Evolutionary conservation across 306 rosid species (phyloP).

Genomic region (Begonia loranthoides): DNA sequence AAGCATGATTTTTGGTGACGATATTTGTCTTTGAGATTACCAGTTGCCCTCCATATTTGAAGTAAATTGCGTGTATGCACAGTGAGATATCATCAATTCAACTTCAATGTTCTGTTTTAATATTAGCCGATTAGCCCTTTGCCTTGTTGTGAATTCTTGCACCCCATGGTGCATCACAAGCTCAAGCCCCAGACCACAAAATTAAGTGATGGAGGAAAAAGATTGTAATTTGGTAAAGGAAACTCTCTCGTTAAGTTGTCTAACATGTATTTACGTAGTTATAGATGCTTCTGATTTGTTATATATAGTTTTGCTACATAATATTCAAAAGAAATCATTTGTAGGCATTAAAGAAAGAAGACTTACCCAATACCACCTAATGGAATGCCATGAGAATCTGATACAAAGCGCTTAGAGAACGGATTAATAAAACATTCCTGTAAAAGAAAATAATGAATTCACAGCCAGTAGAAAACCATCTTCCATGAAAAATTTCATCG

Average conservation of each 20-base stretch:
- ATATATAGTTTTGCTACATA: not conserved
- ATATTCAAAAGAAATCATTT: not conserved
- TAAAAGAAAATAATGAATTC: slow-evolving; percentile 12
- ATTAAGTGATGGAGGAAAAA: not conserved
- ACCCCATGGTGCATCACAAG: too few species aligned
- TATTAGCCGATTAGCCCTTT: too few species aligned
- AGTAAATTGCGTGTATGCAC: too few species aligned
- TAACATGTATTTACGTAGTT: too few species aligned
- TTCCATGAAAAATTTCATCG: slow-evolving; percentile 7
- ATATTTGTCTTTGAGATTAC: too few species aligned
- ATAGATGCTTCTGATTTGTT: not conserved
- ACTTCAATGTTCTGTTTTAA: too few species aligned
- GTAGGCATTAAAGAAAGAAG: slow-evolving; percentile 7
- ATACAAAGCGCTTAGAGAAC: slow-evolving; percentile 38
- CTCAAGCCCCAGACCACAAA: not conserved
- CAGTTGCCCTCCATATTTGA: too few species aligned
- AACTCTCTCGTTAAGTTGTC: too few species aligned
- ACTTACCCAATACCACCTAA: slow-evolving; percentile 88
- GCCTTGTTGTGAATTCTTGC: too few species aligned
- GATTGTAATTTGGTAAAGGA: not conserved
- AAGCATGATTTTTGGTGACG: too few species aligned
- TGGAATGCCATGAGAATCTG: slow-evolving; percentile 70
- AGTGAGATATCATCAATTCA: too few species aligned
- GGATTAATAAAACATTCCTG: slow-evolving; percentile 50
- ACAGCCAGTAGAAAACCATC: slow-evolving; percentile 5